phyloP scores from a whole-genome alignment of 2,329 filamentous ascomycete genomes.

The Aspergillus neoniger region DNA sequence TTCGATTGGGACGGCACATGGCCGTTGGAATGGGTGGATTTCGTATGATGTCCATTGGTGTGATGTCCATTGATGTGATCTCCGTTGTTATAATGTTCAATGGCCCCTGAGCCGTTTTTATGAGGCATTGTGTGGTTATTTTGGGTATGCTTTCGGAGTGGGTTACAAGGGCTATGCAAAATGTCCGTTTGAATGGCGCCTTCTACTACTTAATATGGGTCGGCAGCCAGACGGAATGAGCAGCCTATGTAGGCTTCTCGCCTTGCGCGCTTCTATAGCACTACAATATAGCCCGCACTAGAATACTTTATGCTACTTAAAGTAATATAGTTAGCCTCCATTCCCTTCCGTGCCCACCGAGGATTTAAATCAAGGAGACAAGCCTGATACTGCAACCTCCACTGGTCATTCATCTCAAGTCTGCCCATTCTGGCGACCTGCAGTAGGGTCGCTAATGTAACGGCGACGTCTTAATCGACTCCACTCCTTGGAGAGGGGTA shows the following conservation, averaged over 20 bases:
- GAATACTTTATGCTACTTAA: not conserved
- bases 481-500: not conserved
- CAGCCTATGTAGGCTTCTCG: not conserved
- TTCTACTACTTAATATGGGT: not conserved
- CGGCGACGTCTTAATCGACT: not conserved
- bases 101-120: not conserved
- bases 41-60: not conserved
- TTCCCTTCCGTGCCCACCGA: not conserved
- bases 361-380: not conserved
- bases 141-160: not conserved
- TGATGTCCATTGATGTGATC: not conserved
- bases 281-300: not conserved
- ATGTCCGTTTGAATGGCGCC: not conserved
- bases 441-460: not conserved
- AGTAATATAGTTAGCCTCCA: not conserved
- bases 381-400: not conserved
- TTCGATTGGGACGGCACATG: not conserved
- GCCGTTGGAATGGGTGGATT: not conserved
- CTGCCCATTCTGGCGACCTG: not conserved
- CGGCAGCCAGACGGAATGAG: not conserved
- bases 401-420: not conserved
- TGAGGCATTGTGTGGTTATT: not conserved
- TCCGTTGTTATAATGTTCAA: not conserved
- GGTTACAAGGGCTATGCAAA: not conserved
- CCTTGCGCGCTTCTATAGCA: not conserved